Evolutionary conservation across 2,329 filamentous ascomycete species (phyloP), one percentile per base, ranked within the genome.

Genomic region (Lachnellula subtilissima): DNA sequence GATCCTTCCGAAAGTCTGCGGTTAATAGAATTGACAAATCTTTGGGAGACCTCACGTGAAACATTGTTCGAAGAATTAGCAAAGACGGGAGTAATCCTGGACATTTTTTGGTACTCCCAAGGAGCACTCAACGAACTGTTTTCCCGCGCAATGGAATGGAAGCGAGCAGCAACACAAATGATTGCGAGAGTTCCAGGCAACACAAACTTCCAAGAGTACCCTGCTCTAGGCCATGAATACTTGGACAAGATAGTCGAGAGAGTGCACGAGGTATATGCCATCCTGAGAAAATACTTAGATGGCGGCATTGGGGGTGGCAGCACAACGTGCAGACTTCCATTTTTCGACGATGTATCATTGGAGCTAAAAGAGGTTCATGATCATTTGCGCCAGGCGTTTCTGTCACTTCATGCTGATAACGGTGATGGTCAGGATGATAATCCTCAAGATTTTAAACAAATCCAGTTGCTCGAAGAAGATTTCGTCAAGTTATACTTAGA

Each of bases 111-210:
- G 48, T 58, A 50, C 25, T 45, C n/a, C 25, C n/a, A 37, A 6
- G 19, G 22, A 19, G 42, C 40, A 11, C 56, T 58, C 12, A 39
- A 28, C 23, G 53, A 57, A 22, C 25, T 39, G n/a, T 56, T 51
- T 28, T 54, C 56, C 22, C 53, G 53, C 22, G 52, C 53, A 36
- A 53, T 39, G 9, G 7, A 45, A 14, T 61, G 53, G 56, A 58
- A 56, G 36, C 17, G 52, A 14, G 43, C 49, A 12, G 32, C 28
- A 8, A 25, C 25, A 25, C 28, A 32, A 32, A 32, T 32, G 3
- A 35, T 19, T 17, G 39, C 15, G 17, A 19, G 15, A 17, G 39
- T 42, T 17, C 39, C 39, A 42, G 6, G 9, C 39, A 15, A 3
- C 12, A 17, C 15, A 7, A 42, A 2, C 9, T 7, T 42, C 17